A percentile compares a stretch with the other conserved stretches of the same genome.
phyloP scores from a whole-genome alignment of 805 yeast genomes.

The Zygotorulaspora danielsina region DNA sequence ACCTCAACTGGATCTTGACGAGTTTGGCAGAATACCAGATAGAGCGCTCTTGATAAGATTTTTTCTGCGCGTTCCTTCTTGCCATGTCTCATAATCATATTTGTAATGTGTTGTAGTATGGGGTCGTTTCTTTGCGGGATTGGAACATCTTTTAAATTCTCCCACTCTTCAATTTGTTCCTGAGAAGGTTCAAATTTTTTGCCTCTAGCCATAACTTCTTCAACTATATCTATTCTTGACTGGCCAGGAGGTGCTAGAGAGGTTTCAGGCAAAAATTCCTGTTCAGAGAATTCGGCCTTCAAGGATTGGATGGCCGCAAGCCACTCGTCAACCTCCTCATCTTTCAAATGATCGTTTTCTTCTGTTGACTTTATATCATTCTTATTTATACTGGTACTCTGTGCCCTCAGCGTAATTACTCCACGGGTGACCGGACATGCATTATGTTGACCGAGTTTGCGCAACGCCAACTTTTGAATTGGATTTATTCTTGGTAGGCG shows the following conservation, averaged over 20 bases:
- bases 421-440: constrained; percentile 3
- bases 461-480: neutral
- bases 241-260: constrained; percentile 42
- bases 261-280: constrained; percentile 39
- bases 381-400: constrained; percentile 5
- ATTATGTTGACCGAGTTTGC: constrained; percentile 1
- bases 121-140: constrained; percentile 65
- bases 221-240: constrained; percentile 34
- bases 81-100: constrained; percentile 90
- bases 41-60: constrained; percentile 69
- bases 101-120: constrained; percentile 71
- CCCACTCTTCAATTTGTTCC: constrained; percentile 59
- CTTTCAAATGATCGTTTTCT: constrained; percentile 14
- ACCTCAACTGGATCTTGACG: constrained; percentile 77
- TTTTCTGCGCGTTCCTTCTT: constrained; percentile 76
- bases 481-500: neutral
- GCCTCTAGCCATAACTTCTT: constrained; percentile 24
- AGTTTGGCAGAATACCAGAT: constrained; percentile 53
- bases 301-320: constrained; percentile 39
- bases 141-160: constrained; percentile 44
- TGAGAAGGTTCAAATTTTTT: constrained; percentile 52
- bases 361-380: neutral
- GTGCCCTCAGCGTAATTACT: constrained; percentile 7
- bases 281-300: constrained; percentile 37
- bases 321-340: constrained; percentile 41